phyloP scores from a whole-genome alignment of 768 basidiomycete genomes.

The Boletus vinaceobasis region DNA sequence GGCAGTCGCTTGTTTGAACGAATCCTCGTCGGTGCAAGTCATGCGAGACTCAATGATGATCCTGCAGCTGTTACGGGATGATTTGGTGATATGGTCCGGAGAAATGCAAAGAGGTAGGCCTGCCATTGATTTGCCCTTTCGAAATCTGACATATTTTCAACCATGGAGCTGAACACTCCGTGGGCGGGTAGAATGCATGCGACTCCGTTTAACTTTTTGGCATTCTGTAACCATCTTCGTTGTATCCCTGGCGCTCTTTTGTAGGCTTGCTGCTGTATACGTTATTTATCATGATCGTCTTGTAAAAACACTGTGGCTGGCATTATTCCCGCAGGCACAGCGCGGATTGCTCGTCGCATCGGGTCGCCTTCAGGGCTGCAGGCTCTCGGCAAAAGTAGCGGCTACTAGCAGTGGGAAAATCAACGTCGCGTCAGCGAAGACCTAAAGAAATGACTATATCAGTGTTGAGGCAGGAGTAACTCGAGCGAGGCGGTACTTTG shows the following conservation, averaged over 20 bases:
- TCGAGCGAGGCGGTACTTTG: slow-evolving; percentile 48
- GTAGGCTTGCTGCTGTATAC: slow-evolving; percentile 5
- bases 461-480: neutral
- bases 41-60: slow-evolving; percentile 79
- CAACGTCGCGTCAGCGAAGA: slow-evolving; percentile 95
- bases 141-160: slow-evolving; percentile 10
- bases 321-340: neutral
- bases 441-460: slow-evolving; percentile 32
- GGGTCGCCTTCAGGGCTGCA: neutral
- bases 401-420: slow-evolving; percentile 95
- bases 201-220: neutral
- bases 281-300: slow-evolving; percentile 9
- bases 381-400: slow-evolving; percentile 77
- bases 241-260: neutral
- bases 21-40: slow-evolving; percentile 39
- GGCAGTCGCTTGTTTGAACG: slow-evolving; percentile 65
- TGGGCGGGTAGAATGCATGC: slow-evolving; percentile 11
- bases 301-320: neutral
- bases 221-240: neutral
- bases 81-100: slow-evolving; percentile 80
- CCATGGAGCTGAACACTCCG: slow-evolving; percentile 24
- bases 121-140: slow-evolving; percentile 1
- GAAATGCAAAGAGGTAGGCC: slow-evolving; percentile 54
- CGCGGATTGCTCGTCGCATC: neutral
- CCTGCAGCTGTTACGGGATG: slow-evolving; percentile 77